Conservation (phyloP, 257 asterid genomes). For the Solanum lignicaule region DNA sequence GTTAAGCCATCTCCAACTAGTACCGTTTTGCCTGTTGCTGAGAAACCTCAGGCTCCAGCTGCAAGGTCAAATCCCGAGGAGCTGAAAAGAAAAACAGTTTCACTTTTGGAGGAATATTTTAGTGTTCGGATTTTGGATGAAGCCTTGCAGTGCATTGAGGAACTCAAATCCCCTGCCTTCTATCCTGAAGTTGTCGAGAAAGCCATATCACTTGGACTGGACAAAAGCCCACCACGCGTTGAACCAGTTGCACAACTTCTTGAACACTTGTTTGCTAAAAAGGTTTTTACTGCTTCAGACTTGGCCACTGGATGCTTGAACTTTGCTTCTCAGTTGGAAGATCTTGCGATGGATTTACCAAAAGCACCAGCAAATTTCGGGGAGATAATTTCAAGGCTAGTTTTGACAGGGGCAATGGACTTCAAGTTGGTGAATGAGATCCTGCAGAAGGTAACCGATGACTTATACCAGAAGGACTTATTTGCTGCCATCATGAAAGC, state of each 20-base stretch:
- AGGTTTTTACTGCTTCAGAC: constrained; percentile 42
- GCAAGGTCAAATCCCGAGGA: constrained; percentile 26
- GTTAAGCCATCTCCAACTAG: not conserved
- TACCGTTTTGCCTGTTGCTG: not conserved
- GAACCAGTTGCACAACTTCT: constrained; percentile 54
- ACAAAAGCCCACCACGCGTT: constrained; percentile 63
- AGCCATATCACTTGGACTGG: constrained; percentile 59
- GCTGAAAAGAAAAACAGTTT: constrained; percentile 50
- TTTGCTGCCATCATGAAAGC: constrained; percentile 25
- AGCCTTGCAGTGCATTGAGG: constrained; percentile 75
- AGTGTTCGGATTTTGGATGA: constrained; percentile 56
- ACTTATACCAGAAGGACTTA: constrained; percentile 45
- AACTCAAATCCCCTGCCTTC: constrained; percentile 71
- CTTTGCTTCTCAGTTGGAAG: constrained; percentile 56
- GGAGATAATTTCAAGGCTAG: constrained; percentile 56
- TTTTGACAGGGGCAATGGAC: constrained; percentile 48
- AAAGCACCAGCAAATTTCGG: constrained; percentile 80
- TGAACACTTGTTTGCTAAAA: constrained; percentile 40
- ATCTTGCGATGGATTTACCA: constrained; percentile 82
- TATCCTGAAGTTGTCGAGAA: constrained; percentile 75
- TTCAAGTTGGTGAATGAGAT: constrained; percentile 57
- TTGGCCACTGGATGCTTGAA: constrained; percentile 36
- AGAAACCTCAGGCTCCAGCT: constrained; percentile 21
- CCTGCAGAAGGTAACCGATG: constrained; percentile 43
- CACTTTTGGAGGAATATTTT: constrained; percentile 77